Percentiles rank a stretch among this genome's conserved stretches.
Conservation (phyloP, 2,329 filamentous ascomycete species). For the Rosellinia necatrix region DNA sequence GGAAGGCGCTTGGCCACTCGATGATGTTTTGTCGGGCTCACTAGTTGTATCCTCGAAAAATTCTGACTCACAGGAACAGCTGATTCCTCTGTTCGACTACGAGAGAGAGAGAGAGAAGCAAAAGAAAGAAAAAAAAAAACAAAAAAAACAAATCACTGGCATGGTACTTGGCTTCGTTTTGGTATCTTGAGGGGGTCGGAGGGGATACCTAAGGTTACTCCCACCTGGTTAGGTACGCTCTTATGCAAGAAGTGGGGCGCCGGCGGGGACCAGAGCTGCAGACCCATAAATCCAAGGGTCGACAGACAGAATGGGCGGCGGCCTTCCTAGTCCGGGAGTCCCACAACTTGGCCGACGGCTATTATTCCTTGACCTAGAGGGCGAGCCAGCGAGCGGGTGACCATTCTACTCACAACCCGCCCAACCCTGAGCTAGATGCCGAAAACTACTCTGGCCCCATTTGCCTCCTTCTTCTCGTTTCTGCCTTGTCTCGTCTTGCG, state of each 20-base stretch:
- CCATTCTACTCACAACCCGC: conserved; percentile 17
- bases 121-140: not conserved
- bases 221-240: not conserved
- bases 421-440: conserved; percentile 19
- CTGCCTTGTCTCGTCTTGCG: not conserved
- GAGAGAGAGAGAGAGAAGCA: no score
- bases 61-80: no score
- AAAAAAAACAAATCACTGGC: not conserved
- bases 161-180: not conserved
- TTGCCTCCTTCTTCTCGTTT: conserved; percentile 9
- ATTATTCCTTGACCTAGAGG: conserved; percentile 25
- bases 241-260: conserved; percentile 13
- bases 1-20: no score
- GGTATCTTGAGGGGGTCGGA: not conserved
- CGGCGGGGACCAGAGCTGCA: not conserved
- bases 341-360: conserved; percentile 31
- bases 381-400: not conserved
- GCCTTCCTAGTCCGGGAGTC: conserved; percentile 29
- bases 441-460: conserved; percentile 19
- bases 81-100: no score
- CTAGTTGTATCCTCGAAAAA: no score
- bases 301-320: conserved; percentile 18
- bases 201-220: not conserved
- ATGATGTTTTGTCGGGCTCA: no score
- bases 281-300: conserved; percentile 10